Evolutionary conservation across 108 stramenopile genomes (phyloP).

Genomic region (Chaetoceros muelleri): DNA sequence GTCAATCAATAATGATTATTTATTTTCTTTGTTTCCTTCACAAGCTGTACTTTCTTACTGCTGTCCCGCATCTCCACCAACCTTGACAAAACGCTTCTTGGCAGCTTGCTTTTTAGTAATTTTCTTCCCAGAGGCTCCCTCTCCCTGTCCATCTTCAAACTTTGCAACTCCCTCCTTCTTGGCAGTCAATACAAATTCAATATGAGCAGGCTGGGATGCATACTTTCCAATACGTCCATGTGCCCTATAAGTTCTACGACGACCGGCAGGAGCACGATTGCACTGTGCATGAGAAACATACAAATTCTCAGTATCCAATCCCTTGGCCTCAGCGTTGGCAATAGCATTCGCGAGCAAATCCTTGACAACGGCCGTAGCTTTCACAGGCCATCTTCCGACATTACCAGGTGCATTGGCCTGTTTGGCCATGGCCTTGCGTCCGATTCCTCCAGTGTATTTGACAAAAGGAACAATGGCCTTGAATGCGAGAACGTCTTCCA

Average conservation of each 20-base stretch:
- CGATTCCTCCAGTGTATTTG: conserved; percentile 95
- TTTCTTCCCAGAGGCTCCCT: conserved; percentile 47
- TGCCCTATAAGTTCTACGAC: conserved; percentile 98
- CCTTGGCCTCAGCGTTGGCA: conserved; percentile 97
- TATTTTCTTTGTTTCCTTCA: background rate
- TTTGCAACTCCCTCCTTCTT: conserved; percentile 70
- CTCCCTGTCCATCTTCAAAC: conserved; percentile 40
- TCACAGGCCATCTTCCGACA: conserved; percentile 96
- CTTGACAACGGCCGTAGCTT: conserved; percentile 92
- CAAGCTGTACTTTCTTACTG: too few relatives aligned
- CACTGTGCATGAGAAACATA: conserved; percentile 88
- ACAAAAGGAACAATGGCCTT: conserved; percentile 96
- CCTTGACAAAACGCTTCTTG: conserved; percentile 67
- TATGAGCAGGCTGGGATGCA: conserved; percentile 95
- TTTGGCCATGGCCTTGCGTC: conserved; percentile 92
- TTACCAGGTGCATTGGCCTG: conserved; percentile 85
- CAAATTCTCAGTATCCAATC: conserved; percentile 78
- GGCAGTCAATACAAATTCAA: conserved; percentile 94
- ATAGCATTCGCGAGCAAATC: conserved; percentile 93
- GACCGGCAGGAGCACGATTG: conserved; percentile 94
- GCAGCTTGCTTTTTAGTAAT: conserved; percentile 80
- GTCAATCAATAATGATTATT: too few relatives aligned
- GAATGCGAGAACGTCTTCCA: conserved; percentile 89
- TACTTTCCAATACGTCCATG: conserved; percentile 99
- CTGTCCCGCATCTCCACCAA: conserved; percentile 40